Conservation (phyloP, 2,329 filamentous ascomycete genomes). For the Fusarium pseudocircinatum region DNA sequence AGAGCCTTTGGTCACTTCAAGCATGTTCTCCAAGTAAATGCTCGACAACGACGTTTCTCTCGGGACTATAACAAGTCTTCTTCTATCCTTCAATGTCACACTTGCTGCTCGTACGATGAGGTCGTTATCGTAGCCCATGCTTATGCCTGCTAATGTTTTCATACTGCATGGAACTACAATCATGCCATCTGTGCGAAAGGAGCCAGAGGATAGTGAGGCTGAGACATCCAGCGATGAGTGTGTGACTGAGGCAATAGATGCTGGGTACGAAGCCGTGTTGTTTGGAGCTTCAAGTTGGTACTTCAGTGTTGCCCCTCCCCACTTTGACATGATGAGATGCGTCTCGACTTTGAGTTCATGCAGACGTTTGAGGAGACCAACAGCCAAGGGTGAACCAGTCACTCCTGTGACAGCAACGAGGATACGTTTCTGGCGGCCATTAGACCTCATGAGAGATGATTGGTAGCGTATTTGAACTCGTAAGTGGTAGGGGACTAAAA, state of each 20-base stretch:
- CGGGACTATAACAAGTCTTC: background rate
- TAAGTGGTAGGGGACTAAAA: accelerated
- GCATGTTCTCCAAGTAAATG: background rate
- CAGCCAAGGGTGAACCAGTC: background rate
- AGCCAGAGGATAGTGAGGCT: background rate
- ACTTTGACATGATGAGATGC: background rate
- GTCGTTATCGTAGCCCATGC: background rate
- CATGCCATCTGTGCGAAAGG: background rate
- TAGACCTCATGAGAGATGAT: accelerated
- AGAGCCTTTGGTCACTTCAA: too few species aligned
- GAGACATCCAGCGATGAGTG: background rate
- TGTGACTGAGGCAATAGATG: background rate
- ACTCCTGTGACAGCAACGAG: background rate
- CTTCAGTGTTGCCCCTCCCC: background rate
- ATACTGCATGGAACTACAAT: background rate
- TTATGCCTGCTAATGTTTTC: background rate
- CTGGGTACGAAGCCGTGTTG: accelerated
- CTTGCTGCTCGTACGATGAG: background rate
- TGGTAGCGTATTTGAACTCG: background rate
- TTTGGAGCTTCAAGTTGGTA: background rate
- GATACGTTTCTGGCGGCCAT: background rate
- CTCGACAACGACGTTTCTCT: background rate
- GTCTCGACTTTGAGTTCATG: background rate
- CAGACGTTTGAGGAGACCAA: background rate
- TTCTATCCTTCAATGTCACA: background rate